These are phyloP conservation scores for Pezicula carpinea DNA, from an alignment of 2,329 filamentous ascomycete species.

Conservation along the genomic window DNA sequence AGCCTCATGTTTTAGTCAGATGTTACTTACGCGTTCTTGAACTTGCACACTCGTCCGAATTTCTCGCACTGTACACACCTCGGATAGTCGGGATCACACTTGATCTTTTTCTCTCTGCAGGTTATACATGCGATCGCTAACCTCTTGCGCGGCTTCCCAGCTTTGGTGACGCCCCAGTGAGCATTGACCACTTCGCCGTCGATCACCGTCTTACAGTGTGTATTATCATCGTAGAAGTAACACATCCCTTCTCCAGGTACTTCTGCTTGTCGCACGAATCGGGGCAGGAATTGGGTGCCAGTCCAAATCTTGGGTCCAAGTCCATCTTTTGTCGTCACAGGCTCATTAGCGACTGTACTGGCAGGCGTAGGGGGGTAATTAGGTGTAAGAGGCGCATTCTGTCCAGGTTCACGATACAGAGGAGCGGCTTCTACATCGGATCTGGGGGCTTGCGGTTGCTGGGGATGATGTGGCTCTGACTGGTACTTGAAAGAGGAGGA, in stretches of 20 bases:
- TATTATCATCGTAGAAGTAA: slow-evolving; percentile 83
- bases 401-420: slow-evolving; percentile 18
- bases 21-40: slow-evolving; percentile 73
- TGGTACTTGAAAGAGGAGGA: slow-evolving; percentile 25
- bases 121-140: slow-evolving; percentile 90
- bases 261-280: slow-evolving; percentile 58
- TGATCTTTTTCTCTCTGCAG: slow-evolving; percentile 96
- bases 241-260: slow-evolving; percentile 76
- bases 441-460: slow-evolving; percentile 13
- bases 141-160: slow-evolving; percentile 86
- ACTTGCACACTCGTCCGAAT: slow-evolving; percentile 79
- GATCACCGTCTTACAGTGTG: slow-evolving; percentile 75
- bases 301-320: slow-evolving; percentile 67
- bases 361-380: slow-evolving; percentile 21
- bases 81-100: slow-evolving; percentile 83
- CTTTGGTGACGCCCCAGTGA: slow-evolving; percentile 91
- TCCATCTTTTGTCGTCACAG: slow-evolving; percentile 46
- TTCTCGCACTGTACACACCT: slow-evolving; percentile 92
- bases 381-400: slow-evolving; percentile 13
- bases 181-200: slow-evolving; percentile 86
- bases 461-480: slow-evolving; percentile 12
- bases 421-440: slow-evolving; percentile 18
- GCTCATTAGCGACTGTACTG: slow-evolving; percentile 19
- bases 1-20: background rate
- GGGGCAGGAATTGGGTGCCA: slow-evolving; percentile 61